Percentiles rank a stretch among this genome's conserved stretches.
These are phyloP conservation scores for Suillus alpinus DNA, from an alignment of 768 basidiomycete genomes.

Conservation along the genomic window DNA sequence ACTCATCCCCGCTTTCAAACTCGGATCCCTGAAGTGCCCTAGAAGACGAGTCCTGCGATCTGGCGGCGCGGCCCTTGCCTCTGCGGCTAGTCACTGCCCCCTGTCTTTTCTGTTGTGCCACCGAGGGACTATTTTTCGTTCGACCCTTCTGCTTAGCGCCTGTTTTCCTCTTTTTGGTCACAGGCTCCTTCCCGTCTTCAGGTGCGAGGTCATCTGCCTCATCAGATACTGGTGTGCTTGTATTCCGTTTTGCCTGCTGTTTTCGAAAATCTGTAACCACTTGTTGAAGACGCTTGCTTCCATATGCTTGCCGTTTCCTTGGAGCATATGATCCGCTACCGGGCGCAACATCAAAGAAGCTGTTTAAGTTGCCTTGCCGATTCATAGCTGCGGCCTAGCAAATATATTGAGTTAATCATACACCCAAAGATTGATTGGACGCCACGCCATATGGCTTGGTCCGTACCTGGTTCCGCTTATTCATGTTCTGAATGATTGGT, in stretches of 20 bases:
- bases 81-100: neutral
- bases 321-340: constrained; percentile 75
- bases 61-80: neutral
- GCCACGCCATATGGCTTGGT: neutral
- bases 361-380: constrained; percentile 72
- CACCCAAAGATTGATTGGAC: neutral
- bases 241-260: constrained; percentile 23
- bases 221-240: constrained; percentile 13
- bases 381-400: constrained; percentile 59
- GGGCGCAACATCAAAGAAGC: constrained; percentile 69
- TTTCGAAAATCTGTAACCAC: constrained; percentile 81
- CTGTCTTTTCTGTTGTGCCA: neutral
- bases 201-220: constrained; percentile 22
- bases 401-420: constrained; percentile 4
- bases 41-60: neutral
- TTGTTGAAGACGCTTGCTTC: constrained; percentile 84
- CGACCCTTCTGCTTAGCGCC: constrained; percentile 14
- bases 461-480: constrained; percentile 70
- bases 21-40: constrained; percentile 4
- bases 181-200: constrained; percentile 24
- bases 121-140: neutral
- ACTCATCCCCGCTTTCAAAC: constrained; percentile 20
- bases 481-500: constrained; percentile 89
- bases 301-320: constrained; percentile 74
- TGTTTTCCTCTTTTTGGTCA: constrained; percentile 31